These are phyloP conservation scores for Zasmidium cellare DNA, from an alignment of 2,329 filamentous ascomycete species.

Conservation along the genomic window DNA sequence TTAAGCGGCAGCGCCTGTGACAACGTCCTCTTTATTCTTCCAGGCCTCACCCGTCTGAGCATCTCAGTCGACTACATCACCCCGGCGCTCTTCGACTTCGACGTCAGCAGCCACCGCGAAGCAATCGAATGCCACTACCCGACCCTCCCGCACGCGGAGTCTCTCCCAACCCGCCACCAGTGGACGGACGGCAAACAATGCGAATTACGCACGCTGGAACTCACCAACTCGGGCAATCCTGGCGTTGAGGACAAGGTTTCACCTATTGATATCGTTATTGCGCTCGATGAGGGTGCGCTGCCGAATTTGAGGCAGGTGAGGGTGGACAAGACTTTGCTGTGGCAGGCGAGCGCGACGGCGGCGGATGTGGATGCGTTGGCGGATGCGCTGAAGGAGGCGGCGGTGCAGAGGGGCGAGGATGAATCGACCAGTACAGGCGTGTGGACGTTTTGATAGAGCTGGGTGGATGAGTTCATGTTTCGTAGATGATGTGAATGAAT, in stretches of 20 bases:
- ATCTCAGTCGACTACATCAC: constrained; percentile 51
- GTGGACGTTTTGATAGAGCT: constrained; percentile 20
- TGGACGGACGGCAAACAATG: constrained; percentile 22
- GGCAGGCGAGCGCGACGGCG: constrained; percentile 36
- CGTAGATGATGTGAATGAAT: not conserved
- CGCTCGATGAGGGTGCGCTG: constrained; percentile 43
- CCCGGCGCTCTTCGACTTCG: constrained; percentile 39
- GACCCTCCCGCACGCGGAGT: not conserved
- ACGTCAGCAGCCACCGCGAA: constrained; percentile 9
- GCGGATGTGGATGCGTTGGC: constrained; percentile 41
- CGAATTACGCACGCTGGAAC: constrained; percentile 39
- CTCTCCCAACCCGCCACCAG: constrained; percentile 12
- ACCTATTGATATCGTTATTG: constrained; percentile 42
- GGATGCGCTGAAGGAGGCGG: constrained; percentile 37
- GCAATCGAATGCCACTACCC: constrained; percentile 2
- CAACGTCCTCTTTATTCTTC: constrained; percentile 41
- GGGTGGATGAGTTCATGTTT: too few species aligned
- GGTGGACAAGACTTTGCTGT: constrained; percentile 41
- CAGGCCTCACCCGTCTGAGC: constrained; percentile 40
- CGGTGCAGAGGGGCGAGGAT: constrained; percentile 3
- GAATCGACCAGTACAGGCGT: constrained; percentile 22
- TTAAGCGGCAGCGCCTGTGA: constrained; percentile 42
- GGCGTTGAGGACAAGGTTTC: constrained; percentile 40
- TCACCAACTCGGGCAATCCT: constrained; percentile 41
- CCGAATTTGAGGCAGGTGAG: constrained; percentile 40